phyloP scores from a whole-genome alignment of 148 eudicot genomes.

The Cornus suecica region DNA sequence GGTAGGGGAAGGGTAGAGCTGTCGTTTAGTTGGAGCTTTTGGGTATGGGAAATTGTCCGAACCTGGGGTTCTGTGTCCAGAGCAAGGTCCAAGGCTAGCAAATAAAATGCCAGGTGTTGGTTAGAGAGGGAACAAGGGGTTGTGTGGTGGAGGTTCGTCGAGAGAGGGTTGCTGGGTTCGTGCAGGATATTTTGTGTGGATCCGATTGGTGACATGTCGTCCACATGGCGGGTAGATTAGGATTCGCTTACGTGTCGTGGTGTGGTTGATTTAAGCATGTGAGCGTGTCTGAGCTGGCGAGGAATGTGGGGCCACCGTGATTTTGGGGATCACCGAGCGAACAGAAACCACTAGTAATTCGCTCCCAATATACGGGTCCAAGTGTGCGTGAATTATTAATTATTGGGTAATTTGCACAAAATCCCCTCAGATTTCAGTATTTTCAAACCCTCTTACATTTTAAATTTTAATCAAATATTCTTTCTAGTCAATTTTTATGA shows the following conservation, averaged over 20 bases:
- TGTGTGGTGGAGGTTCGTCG: conserved; percentile 4
- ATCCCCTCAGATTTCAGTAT: too few relatives aligned
- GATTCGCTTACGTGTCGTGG: conserved; percentile 18
- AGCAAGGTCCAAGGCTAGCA: neutral
- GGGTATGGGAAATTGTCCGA: neutral
- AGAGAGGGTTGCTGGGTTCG: neutral
- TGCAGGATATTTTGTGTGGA: conserved; percentile 13
- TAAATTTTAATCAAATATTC: too few relatives aligned
- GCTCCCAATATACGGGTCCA: too few relatives aligned
- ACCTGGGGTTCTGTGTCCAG: neutral
- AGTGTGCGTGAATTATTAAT: too few relatives aligned
- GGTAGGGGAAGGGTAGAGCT: neutral
- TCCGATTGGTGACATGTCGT: neutral
- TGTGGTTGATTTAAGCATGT: neutral
- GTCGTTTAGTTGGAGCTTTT: too few relatives aligned
- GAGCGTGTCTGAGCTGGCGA: conserved; percentile 2
- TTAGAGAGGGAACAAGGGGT: conserved; percentile 1
- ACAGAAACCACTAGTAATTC: too few relatives aligned
- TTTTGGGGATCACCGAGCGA: neutral
- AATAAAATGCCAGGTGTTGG: conserved; percentile 12
- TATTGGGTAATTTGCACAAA: too few relatives aligned
- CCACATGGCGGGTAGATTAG: conserved; percentile 11
- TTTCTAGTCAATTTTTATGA: too few relatives aligned
- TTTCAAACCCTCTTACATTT: too few relatives aligned
- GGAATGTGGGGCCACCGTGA: neutral